These are phyloP conservation scores for Nelumbo lutea DNA, from an alignment of 164 flowering plant species.

Conservation along the genomic window DNA sequence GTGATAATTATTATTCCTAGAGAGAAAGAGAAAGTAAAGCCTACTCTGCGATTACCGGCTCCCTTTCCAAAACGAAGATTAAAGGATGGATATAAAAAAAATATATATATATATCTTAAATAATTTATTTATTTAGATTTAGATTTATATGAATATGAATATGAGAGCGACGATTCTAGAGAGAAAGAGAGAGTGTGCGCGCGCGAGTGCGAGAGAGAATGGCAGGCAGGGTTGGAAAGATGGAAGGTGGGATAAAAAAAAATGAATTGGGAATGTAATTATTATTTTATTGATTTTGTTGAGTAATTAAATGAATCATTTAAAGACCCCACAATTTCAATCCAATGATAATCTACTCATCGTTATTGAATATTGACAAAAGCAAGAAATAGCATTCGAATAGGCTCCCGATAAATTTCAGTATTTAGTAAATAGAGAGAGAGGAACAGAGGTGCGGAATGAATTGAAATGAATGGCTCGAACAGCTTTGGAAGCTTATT, in stretches of 20 bases:
- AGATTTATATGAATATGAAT: too few relatives aligned
- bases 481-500: background rate
- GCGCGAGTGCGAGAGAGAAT: background rate
- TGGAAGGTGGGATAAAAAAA: background rate
- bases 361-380: too few relatives aligned
- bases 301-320: background rate
- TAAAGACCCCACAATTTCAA: background rate
- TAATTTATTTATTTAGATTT: too few relatives aligned
- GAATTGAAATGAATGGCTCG: conserved; percentile 3
- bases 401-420: too few relatives aligned
- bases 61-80: background rate
- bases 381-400: too few relatives aligned
- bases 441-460: background rate
- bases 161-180: background rate
- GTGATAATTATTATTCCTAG: conserved; percentile 17
- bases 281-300: too few relatives aligned
- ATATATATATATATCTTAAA: too few relatives aligned
- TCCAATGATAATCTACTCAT: conserved; percentile 6
- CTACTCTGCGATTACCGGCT: too few relatives aligned
- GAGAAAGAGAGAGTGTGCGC: conserved; percentile 13
- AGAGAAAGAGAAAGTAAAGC: background rate
- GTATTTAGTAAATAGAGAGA: background rate
- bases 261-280: too few relatives aligned
- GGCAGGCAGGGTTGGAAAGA: background rate
- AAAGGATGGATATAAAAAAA: background rate